Evolutionary conservation across 2,329 filamentous ascomycete species (phyloP).

Genomic region (Leptoxyphium fumago): DNA sequence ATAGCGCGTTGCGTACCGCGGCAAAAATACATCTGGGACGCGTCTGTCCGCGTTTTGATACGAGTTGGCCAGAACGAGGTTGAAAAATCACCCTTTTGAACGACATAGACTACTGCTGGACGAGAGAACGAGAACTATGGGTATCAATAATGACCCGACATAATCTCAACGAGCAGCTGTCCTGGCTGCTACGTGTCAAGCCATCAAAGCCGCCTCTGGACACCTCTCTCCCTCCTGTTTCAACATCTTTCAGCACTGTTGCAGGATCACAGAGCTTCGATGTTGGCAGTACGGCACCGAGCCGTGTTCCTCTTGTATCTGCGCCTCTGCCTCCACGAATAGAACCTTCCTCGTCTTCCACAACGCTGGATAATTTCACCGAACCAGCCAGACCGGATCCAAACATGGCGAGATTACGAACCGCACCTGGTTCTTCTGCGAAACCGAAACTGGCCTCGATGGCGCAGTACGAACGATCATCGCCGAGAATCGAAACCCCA

Average conservation of each 20-base stretch:
- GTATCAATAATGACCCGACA: constrained; percentile 29
- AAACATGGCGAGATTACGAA: constrained; percentile 30
- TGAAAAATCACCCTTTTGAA: too few relatives aligned
- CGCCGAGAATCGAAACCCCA: too few relatives aligned
- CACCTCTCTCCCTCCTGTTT: constrained; percentile 8
- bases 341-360: not conserved
- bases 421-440: constrained; percentile 27
- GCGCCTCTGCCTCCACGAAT: not conserved
- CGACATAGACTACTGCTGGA: too few relatives aligned
- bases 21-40: not conserved
- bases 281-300: not conserved
- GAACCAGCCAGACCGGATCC: not conserved
- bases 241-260: constrained; percentile 3
- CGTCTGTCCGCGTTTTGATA: too few relatives aligned
- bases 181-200: constrained; percentile 32
- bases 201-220: constrained; percentile 25
- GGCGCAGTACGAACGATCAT: constrained; percentile 1
- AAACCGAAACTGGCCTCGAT: constrained; percentile 20
- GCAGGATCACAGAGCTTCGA: not conserved
- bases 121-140: not conserved
- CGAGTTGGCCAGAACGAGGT: too few relatives aligned
- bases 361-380: not conserved
- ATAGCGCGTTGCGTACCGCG: not conserved
- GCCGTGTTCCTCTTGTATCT: not conserved
- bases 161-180: constrained; percentile 33